Evolutionary conservation across 495 filamentous ascomycete genomes (phyloP).

Genomic region (Podospora pseudocomata): DNA sequence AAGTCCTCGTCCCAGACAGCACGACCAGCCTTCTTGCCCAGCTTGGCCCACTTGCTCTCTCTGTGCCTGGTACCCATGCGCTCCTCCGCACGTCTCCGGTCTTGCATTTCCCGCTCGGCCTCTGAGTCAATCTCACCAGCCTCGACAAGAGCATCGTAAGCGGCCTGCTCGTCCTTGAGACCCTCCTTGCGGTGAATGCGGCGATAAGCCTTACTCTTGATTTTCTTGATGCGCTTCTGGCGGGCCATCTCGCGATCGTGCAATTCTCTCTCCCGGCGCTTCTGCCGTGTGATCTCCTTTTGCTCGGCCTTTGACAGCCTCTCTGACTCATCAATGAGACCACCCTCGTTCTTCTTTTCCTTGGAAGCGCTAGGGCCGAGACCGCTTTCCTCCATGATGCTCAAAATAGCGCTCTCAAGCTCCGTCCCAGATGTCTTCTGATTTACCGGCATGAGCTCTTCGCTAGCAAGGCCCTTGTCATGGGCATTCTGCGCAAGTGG

Average conservation of each 20-base stretch:
- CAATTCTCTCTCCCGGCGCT: constrained; percentile 76
- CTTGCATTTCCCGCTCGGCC: constrained; percentile 72
- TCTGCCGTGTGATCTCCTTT: constrained; percentile 66
- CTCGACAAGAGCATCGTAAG: constrained; percentile 60
- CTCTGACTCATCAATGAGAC: constrained; percentile 50
- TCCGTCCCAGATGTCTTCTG: constrained; percentile 64
- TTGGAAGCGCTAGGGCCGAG: constrained; percentile 50
- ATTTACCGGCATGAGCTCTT: constrained; percentile 53
- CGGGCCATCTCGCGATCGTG: constrained; percentile 87
- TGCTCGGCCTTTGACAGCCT: constrained; percentile 69
- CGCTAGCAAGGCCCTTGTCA: constrained; percentile 46
- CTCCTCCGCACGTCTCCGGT: constrained; percentile 77
- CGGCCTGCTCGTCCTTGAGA: constrained; percentile 66
- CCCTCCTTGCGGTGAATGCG: constrained; percentile 86
- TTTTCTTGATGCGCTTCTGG: constrained; percentile 93
- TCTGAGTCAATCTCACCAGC: constrained; percentile 66
- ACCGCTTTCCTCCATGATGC: constrained; percentile 85
- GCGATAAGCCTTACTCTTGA: constrained; percentile 92
- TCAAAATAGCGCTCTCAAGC: constrained; percentile 77
- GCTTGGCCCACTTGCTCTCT: constrained; percentile 94
- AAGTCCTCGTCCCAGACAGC: constrained; percentile 83
- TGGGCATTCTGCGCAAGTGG: constrained; percentile 71
- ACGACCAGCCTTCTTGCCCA: constrained; percentile 71
- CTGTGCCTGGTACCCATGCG: constrained; percentile 84
- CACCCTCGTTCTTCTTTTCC: constrained; percentile 56